Base-by-base conservation (phyloP, 1,284 basidiomycete species). In the Meira nashicola region DNA sequence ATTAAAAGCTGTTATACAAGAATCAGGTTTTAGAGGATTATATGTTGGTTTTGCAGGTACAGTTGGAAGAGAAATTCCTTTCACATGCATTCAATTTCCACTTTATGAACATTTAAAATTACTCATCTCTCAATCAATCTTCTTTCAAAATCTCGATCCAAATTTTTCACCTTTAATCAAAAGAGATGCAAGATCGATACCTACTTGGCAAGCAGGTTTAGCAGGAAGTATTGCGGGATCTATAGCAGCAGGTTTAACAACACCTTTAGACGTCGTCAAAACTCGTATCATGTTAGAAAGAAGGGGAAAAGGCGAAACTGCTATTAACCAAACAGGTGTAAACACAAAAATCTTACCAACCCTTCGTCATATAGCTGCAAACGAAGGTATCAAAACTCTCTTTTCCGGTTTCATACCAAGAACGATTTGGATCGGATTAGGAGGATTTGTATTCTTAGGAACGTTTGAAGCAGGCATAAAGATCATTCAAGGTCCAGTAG, bases 11-110 rank as follows among this genome's bases (percentile, higher is more conserved):
- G 82, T 86, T 7, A 80, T 84, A 66, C 79, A 79, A 39, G 82
- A 82, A 10, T 84, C 86, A 50, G 89, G 89, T 8, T 37, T 87
- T 3, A 78, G 79, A 15, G 89, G 89, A 0, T 87, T 90, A 74
- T 90, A 90, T 71, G 81, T 88, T 58, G 89, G 89, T 0, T 92
- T 89, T 70, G 86, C 85, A 0, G 86, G 85, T 57, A 90, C 89
- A 0, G 83, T 91, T 46, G 86, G 87, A 63, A 81, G 89, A 70
- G 89, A 90, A 82, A 87, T 87, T 58, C 94, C 94, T 0, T 98
- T 99, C 81, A 95, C 94, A 0, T 94, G 92, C 11, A 83, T 99
- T 23, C 95, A 99, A 78, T 99, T 98, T 77, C 95, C 95, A 0
- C 80, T 98, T 23, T 99, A 97, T 75, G 95, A 98, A 80, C 82